Evolutionary conservation across 176 grass and related monocot genomes (phyloP), one percentile per base, ranked within the genome.

Genomic region (Triticum dicoccoides): DNA sequence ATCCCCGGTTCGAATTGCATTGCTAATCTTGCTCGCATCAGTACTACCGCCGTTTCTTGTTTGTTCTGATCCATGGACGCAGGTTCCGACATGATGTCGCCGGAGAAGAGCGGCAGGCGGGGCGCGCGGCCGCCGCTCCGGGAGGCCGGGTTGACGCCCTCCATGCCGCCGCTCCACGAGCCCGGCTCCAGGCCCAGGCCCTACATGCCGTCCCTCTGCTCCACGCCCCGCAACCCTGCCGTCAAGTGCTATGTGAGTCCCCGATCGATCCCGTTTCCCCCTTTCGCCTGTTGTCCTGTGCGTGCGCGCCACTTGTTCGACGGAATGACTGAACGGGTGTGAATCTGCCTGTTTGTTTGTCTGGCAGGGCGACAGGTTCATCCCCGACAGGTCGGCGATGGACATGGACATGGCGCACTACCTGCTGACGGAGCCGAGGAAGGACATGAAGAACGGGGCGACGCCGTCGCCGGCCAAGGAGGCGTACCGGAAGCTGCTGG

Each of bases 321-420:
- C 25, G 42, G 23, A 77, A 85, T 80, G 30, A 3, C 88, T 84
- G 3, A 80, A 21, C 77, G 15, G 35, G 78, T 2, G 17, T 35
- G 11, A 65, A 87, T 63, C 44, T 21, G 18, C 18, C 21, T 59
- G 9, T 24, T 72, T 84, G 68, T 39, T 72, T 84, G 83, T 39
- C 69, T 89, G 15, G 42, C 84, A 94, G 92, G 92, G 89, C 9
- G 91, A 93, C 83, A 88, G 91, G 77, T 93, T 93, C 69, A 93
- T 90, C 9, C 73, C 91, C 1, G 74, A 79, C 68, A 76, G 91
- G 47, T 93, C 88, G 11, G 85, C 85, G 15, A 90, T 93, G 88
- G 91, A 93, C 73, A 88, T 93, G 78, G 91, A 93, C 83, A 35
- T 93, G 74, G 91, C 91, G 59, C 84, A 88, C 49, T 90, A 93